Conservation (phyloP, 2,329 filamentous ascomycete genomes). For the Ophiocordyceps camponoti-floridani region DNA sequence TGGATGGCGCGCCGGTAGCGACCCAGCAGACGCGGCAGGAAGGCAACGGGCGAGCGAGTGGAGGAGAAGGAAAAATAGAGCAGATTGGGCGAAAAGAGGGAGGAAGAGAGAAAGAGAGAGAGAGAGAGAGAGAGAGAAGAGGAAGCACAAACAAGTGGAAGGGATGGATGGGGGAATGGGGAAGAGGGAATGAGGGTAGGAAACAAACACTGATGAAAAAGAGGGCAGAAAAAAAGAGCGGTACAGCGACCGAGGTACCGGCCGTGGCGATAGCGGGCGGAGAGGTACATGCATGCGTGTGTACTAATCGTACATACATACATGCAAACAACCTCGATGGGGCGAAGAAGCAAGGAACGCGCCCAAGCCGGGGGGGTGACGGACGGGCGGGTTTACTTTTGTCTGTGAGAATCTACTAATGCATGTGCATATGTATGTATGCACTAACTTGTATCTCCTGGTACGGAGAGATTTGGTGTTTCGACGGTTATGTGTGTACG, state of each 20-base stretch:
- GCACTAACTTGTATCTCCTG: too few relatives aligned
- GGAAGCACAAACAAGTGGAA: background rate
- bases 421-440: too few relatives aligned
- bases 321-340: background rate
- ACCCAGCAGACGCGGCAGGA: background rate
- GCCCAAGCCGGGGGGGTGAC: background rate
- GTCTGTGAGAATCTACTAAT: background rate
- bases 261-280: background rate
- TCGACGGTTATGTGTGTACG: background rate
- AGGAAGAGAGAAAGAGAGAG: background rate
- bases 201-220: background rate
- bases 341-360: background rate
- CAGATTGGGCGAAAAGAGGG: background rate
- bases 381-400: background rate
- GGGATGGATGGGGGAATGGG: background rate
- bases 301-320: background rate
- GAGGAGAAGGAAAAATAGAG: background rate
- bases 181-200: background rate
- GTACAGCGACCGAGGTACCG: background rate
- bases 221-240: background rate
- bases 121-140: constrained; percentile 4
- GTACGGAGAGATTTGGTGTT: too few relatives aligned
- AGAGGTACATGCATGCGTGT: too few relatives aligned
- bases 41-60: background rate
- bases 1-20: background rate